phyloP scores from a whole-genome alignment of 352 stramenopile genomes.

The Pythium aphanidermatum region DNA sequence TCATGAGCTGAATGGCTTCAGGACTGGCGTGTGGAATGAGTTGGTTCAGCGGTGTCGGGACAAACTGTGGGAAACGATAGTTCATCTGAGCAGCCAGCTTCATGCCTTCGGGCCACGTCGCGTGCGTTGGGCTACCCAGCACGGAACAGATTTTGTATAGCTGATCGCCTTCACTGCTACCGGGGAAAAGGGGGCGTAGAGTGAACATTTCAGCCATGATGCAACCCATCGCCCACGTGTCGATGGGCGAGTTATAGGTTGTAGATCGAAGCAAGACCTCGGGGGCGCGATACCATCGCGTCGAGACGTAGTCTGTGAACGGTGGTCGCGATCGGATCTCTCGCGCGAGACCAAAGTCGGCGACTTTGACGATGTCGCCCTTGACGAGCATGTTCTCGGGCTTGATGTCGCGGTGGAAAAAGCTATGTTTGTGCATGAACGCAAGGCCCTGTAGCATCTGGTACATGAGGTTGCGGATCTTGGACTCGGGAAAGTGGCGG shows the following conservation, averaged over 20 bases:
- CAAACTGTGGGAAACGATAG: slow-evolving; percentile 94
- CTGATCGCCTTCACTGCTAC: slow-evolving; percentile 95
- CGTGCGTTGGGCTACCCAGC: slow-evolving; percentile 88
- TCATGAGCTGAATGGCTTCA: slow-evolving; percentile 91
- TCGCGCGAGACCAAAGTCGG: slow-evolving; percentile 97
- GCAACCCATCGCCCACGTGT: slow-evolving; percentile 96
- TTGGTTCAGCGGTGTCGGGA: slow-evolving; percentile 80
- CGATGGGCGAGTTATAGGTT: slow-evolving; percentile 96
- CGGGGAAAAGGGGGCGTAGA: slow-evolving; percentile 96
- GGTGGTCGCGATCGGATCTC: slow-evolving; percentile 88
- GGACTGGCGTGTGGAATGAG: slow-evolving; percentile 89
- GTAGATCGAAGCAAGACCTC: slow-evolving; percentile 94
- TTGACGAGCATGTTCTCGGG: slow-evolving; percentile 97
- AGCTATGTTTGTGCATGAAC: slow-evolving; percentile 98
- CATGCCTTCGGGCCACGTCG: slow-evolving; percentile 92
- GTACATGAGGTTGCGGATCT: slow-evolving; percentile 96
- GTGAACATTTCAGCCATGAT: slow-evolving; percentile 98
- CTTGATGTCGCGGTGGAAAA: slow-evolving; percentile 99
- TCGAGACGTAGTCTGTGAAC: slow-evolving; percentile 98
- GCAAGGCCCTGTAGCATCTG: slow-evolving; percentile 96
- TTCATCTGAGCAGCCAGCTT: slow-evolving; percentile 95
- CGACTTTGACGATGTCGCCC: slow-evolving; percentile 95
- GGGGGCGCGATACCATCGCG: slow-evolving; percentile 97
- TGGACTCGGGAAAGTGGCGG: slow-evolving; percentile 88
- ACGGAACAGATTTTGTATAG: slow-evolving; percentile 97